Percentiles rank a stretch among this genome's conserved stretches.
Conservation (phyloP, 352 stramenopile genomes). For the Thalassiosira hispida region DNA sequence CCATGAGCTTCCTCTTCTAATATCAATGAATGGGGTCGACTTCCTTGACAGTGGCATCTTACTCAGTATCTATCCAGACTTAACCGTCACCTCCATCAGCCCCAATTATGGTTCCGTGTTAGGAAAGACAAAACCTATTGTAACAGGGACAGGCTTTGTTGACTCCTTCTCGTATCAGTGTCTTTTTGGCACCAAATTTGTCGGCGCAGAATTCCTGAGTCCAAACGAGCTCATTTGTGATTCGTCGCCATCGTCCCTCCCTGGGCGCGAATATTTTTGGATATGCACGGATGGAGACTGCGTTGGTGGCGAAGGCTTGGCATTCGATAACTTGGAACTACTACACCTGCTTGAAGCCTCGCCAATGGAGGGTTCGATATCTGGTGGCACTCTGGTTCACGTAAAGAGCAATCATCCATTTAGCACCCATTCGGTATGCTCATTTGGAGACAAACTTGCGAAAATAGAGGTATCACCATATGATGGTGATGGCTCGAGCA, state of each 20-base stretch:
- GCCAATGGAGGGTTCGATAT: constrained; percentile 36
- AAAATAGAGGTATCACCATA: constrained; percentile 18
- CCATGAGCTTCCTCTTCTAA: constrained; percentile 5
- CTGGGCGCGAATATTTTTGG: constrained; percentile 33
- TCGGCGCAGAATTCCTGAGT: constrained; percentile 34
- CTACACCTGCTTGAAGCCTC: constrained; percentile 33
- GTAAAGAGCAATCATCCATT: constrained; percentile 37
- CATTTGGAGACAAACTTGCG: constrained; percentile 40
- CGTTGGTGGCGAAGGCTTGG: constrained; percentile 21
- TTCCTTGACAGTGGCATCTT: constrained; percentile 33
- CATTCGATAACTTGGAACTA: constrained; percentile 45
- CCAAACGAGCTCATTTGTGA: constrained; percentile 41
- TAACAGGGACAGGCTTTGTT: constrained; percentile 49
- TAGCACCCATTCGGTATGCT: constrained; percentile 20
- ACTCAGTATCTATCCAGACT: constrained; percentile 29
- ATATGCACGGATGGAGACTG: constrained; percentile 55
- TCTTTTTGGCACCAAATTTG: constrained; percentile 43
- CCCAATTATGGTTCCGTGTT: constrained; percentile 32
- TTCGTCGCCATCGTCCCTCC: constrained; percentile 13
- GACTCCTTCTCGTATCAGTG: constrained; percentile 39
- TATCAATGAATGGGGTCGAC: constrained; percentile 53
- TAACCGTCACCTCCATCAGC: constrained; percentile 32
- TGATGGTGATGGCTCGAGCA: background rate
- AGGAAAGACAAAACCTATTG: constrained; percentile 26
- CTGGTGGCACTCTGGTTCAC: constrained; percentile 40